Base-by-base conservation (phyloP, 306 rosid genomes). In the Acacia confusa region DNA sequence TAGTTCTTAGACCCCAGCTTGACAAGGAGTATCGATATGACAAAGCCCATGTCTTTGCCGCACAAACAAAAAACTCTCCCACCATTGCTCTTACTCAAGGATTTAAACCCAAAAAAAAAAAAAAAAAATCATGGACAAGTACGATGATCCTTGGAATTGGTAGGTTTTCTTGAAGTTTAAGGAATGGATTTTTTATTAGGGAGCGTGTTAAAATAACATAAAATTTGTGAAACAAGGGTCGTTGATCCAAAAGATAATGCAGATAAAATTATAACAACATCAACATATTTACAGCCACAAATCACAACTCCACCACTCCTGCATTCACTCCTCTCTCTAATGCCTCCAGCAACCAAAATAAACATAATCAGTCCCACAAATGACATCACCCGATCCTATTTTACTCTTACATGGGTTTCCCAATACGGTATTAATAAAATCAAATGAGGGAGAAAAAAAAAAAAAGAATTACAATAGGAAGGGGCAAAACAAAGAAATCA, bases 231-330 rank as follows among this genome's bases (percentile, higher is more conserved):
- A 22, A 70, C 32, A 24, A 34, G 0, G 53, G 7, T 61, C 1
- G 43, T 30, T 70, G 66, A 65, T 64, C 32, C 65, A 44, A 22
- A 61, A 43, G 61, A 74, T 70, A 48, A 77, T 82, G 82, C 22
- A 69, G 60, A 69, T 69, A 79, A 17, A 24, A 70, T 43, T 44
- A 70, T 70, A 19, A 77, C 77, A 75, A 77, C 67, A 82, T 32
- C 0, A 50, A 88, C 79, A 85, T 84, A 90, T 90, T 60, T 81
- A 90, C 91, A 88, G 53, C 73, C 90, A 78, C 78, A 75, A 72
- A 43, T 71, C 77, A 75, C 72, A 58, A 50, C 78, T 52, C 38
- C 25, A 64, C 36, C 47, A 55, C 68, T 34, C 69, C 66, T 78
- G 75, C 76, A n/a, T 67, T 73, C 82, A 68, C 40, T n/a, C 77